A percentile compares a stretch with the other conserved stretches of the same genome.
phyloP scores from a whole-genome alignment of 371 early-diverging fungal species.

The Globomyces sp. region DNA sequence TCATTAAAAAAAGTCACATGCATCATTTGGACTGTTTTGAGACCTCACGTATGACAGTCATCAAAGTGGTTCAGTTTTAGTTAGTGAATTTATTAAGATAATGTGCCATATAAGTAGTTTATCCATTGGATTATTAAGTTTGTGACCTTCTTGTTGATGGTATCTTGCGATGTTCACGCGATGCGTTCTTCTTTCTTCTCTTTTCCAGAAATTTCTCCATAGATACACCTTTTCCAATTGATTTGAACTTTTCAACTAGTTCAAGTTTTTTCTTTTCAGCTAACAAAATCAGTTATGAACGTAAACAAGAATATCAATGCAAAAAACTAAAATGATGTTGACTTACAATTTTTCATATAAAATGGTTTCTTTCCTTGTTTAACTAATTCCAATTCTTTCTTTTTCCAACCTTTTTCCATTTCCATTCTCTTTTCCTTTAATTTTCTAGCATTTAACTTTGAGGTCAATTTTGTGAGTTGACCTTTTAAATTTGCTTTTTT shows the following conservation, averaged over 20 bases:
- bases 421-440: constrained; percentile 61
- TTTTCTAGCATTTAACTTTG: constrained; percentile 28
- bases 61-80: too few relatives aligned
- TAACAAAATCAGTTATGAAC: constrained; percentile 22
- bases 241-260: constrained; percentile 76
- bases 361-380: constrained; percentile 86
- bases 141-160: constrained; percentile 35
- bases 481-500: constrained; percentile 45
- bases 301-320: too few relatives aligned
- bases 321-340: background rate
- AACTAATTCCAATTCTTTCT: constrained; percentile 73
- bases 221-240: constrained; percentile 37
- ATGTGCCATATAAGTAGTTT: too few relatives aligned
- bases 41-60: too few relatives aligned
- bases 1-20: too few relatives aligned
- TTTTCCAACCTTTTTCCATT: constrained; percentile 71
- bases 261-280: constrained; percentile 78
- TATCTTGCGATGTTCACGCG: constrained; percentile 60
- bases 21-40: too few relatives aligned
- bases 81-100: too few relatives aligned
- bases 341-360: constrained; percentile 80
- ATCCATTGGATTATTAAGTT: background rate
- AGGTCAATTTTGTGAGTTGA: constrained; percentile 35
- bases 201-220: constrained; percentile 81
- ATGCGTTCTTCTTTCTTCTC: constrained; percentile 82